Evolutionary conservation across 169 alveolate species (phyloP).

Genomic region (Cryptosporidium xiaoi): DNA sequence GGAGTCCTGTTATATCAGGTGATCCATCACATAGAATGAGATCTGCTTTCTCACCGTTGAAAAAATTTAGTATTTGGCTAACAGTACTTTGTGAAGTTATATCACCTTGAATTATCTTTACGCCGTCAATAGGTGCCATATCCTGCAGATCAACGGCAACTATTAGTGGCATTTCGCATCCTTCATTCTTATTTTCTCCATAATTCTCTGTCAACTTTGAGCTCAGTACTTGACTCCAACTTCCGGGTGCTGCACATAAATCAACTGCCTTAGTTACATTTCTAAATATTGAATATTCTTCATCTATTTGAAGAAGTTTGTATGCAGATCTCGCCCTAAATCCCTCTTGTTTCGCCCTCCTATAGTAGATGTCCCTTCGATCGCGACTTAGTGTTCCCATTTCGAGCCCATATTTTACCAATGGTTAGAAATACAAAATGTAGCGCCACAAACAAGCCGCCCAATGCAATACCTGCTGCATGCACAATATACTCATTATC

Average conservation of each 20-base stretch:
- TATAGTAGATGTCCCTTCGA: slow-evolving; percentile 94
- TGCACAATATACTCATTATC: no score
- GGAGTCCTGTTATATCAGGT: slow-evolving; percentile 97
- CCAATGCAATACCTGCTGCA: no score
- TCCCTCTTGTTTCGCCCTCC: slow-evolving; percentile 97
- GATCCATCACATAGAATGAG: slow-evolving; percentile 98
- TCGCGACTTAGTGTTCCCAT: slow-evolving; percentile 93
- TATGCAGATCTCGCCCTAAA: slow-evolving; percentile 97
- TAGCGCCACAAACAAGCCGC: no score
- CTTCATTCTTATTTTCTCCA: slow-evolving; percentile 15
- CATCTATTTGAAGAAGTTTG: slow-evolving; percentile 94
- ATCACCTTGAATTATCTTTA: slow-evolving; percentile 94
- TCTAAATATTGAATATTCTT: slow-evolving; percentile 87
- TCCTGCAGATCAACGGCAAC: slow-evolving; percentile 97
- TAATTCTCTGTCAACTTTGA: slow-evolving; percentile 69
- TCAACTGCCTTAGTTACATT: slow-evolving; percentile 91
- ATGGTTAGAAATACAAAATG: no score
- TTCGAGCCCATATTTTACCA: no score
- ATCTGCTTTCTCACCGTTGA: slow-evolving; percentile 87
- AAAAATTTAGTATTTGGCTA: slow-evolving; percentile 81
- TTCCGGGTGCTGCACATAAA: slow-evolving; percentile 99
- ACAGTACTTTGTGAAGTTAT: slow-evolving; percentile 94
- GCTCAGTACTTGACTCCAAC: slow-evolving; percentile 95
- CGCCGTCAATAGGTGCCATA: slow-evolving; percentile 96
- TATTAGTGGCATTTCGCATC: slow-evolving; percentile 83